Evolutionary conservation across 805 yeast species (phyloP).

Genomic region (Saccharomycopsis babjevae): DNA sequence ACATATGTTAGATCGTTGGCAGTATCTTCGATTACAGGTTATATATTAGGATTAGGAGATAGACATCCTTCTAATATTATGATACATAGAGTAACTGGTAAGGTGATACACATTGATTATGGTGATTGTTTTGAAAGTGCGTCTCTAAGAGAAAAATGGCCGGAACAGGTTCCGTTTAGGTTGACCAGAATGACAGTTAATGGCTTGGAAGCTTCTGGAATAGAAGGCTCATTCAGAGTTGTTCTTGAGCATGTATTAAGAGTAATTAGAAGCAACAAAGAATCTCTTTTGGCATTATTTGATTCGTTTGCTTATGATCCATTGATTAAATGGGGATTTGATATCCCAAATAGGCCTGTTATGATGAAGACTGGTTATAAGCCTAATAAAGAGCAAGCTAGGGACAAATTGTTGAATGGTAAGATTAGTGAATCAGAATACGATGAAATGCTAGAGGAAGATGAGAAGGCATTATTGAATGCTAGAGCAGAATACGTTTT

Average conservation of each 20-base stretch:
- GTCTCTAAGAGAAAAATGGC: conserved; percentile 88
- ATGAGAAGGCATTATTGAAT: conserved; percentile 57
- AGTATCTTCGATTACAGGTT: conserved; percentile 98
- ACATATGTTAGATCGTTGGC: conserved; percentile 94
- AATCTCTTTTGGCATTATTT: conserved; percentile 92
- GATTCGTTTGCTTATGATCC: conserved; percentile 99
- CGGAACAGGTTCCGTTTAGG: conserved; percentile 96
- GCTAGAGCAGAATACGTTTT: conserved; percentile 86
- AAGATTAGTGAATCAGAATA: conserved; percentile 74
- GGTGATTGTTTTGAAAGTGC: conserved; percentile 99
- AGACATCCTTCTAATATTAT: conserved; percentile 95
- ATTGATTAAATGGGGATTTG: conserved; percentile 97
- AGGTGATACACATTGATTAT: conserved; percentile 93
- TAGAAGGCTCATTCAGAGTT: conserved; percentile 93
- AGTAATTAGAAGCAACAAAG: conserved; percentile 85
- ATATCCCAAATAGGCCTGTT: conserved; percentile 72
- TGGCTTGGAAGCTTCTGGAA: conserved; percentile 98
- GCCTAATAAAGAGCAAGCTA: conserved; percentile 58
- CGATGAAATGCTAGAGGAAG: conserved; percentile 59
- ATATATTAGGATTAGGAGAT: conserved; percentile 92
- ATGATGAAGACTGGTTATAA: conserved; percentile 65
- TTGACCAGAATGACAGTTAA: conserved; percentile 93
- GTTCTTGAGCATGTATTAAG: conserved; percentile 97
- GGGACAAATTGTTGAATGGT: conserved; percentile 59
- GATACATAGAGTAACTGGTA: conserved; percentile 91